Evolutionary conservation across 371 early-diverging fungal genomes (phyloP).

Genomic region (Mortierella sp.): DNA sequence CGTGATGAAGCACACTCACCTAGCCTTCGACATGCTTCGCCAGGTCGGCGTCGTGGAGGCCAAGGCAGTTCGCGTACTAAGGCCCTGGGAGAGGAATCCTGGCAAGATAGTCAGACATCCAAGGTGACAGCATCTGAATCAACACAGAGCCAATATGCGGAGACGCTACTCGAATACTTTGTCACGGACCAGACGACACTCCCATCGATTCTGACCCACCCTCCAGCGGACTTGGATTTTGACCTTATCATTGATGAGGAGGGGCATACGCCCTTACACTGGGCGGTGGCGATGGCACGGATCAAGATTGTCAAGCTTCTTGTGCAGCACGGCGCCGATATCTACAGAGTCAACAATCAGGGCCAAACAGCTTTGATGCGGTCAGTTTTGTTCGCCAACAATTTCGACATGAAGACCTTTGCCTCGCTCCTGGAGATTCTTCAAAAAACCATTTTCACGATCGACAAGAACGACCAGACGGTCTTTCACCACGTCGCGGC

Average conservation of each 20-base stretch:
- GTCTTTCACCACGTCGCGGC: constrained; percentile 95
- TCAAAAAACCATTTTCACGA: constrained; percentile 80
- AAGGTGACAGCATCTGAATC: not conserved
- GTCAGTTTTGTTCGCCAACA: constrained; percentile 89
- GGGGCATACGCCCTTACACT: constrained; percentile 95
- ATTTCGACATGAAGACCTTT: constrained; percentile 89
- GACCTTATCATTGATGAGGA: constrained; percentile 93
- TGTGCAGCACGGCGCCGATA: constrained; percentile 82
- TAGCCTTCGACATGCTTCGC: constrained; percentile 23
- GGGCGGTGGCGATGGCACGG: constrained; percentile 95
- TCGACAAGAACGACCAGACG: constrained; percentile 87
- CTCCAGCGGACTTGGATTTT: constrained; percentile 77
- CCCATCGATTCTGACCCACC: constrained; percentile 64
- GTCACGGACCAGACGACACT: constrained; percentile 70
- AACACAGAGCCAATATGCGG: constrained; percentile 47
- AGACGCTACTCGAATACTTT: constrained; percentile 67
- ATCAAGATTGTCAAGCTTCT: constrained; percentile 81
- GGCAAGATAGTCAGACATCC: constrained; percentile 21
- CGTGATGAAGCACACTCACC: constrained; percentile 31
- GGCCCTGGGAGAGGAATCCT: constrained; percentile 10
- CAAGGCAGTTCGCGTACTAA: not conserved
- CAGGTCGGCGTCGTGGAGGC: constrained; percentile 23
- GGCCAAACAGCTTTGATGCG: constrained; percentile 95
- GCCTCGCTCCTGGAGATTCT: constrained; percentile 81
- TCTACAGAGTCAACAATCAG: constrained; percentile 78